These are phyloP conservation scores for bread wheat (Triticum aestivum) DNA, from an alignment of 176 grass and related monocot species.

Conservation along the genomic window DNA sequence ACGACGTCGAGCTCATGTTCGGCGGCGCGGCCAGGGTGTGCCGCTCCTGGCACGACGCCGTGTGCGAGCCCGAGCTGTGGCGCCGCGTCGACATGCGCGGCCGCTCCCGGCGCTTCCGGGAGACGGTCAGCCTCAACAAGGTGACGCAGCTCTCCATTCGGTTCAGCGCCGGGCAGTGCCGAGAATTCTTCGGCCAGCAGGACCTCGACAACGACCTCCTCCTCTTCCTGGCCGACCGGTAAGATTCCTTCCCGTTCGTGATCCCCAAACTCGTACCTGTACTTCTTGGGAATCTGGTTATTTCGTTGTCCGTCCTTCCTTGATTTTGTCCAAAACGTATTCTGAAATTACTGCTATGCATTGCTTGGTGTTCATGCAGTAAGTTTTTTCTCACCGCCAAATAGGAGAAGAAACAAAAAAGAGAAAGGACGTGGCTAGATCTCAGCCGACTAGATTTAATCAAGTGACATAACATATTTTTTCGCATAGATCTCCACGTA, in stretches of 20 bases:
- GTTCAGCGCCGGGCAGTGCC: neutral
- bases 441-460: too few species aligned
- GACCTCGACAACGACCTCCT: neutral
- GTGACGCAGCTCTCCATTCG: neutral
- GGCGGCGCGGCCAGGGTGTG: neutral
- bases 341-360: neutral
- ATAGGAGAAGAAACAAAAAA: neutral
- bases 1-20: neutral
- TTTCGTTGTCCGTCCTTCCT: too few species aligned
- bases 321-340: too few species aligned
- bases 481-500: too few species aligned
- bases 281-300: neutral
- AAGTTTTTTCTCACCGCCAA: neutral
- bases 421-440: too few species aligned
- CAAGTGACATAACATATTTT: too few species aligned
- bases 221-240: neutral
- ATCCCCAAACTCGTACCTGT: neutral
- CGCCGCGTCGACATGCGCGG: neutral
- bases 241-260: neutral
- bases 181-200: neutral
- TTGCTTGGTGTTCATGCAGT: neutral
- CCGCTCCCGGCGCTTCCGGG: neutral
- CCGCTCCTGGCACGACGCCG: conserved; percentile 1
- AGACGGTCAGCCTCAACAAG: neutral
- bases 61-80: neutral